phyloP scores from a whole-genome alignment of 1,139 yeast species.

The Pichia sp. region DNA sequence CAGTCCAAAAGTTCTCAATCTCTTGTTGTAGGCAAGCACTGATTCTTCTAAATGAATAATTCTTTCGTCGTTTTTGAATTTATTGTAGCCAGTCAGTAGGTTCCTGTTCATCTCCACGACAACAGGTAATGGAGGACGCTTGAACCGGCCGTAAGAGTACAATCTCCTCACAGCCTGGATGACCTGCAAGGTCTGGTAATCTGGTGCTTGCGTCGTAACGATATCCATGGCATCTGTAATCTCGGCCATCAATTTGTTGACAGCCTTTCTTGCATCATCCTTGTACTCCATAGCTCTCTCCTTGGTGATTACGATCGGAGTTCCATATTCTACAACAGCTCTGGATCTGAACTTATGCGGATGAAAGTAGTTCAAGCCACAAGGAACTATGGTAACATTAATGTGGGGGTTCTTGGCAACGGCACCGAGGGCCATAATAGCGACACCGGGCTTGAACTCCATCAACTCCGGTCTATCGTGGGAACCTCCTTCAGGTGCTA shows the following conservation, averaged over 20 bases:
- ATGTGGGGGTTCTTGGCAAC: conserved; percentile 53
- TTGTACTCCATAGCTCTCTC: conserved; percentile 52
- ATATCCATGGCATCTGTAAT: conserved; percentile 56
- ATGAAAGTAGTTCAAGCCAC: conserved; percentile 75
- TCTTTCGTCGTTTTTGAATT: conserved; percentile 53
- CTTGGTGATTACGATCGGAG: conserved; percentile 55
- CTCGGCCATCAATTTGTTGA: conserved; percentile 48
- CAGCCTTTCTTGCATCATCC: conserved; percentile 53
- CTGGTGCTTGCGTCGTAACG: conserved; percentile 73
- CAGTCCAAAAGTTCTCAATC: conserved; percentile 50
- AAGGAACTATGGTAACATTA: conserved; percentile 60
- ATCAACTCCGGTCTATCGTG: conserved; percentile 71
- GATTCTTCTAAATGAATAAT: conserved; percentile 48
- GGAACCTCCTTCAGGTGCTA: conserved; percentile 81
- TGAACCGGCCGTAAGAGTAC: conserved; percentile 41
- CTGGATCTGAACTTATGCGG: conserved; percentile 73
- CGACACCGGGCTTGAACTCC: conserved; percentile 78
- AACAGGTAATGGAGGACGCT: conserved; percentile 51
- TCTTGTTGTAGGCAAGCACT: conserved; percentile 52
- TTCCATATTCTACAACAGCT: conserved; percentile 72
- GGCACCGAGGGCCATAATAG: conserved; percentile 77
- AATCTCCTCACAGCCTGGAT: conserved; percentile 74
- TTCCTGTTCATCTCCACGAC: conserved; percentile 72
- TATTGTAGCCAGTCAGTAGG: conserved; percentile 59
- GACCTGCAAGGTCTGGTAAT: conserved; percentile 68